These are phyloP conservation scores for Calocybe indica DNA, from an alignment of 768 basidiomycete genomes.

Conservation along the genomic window DNA sequence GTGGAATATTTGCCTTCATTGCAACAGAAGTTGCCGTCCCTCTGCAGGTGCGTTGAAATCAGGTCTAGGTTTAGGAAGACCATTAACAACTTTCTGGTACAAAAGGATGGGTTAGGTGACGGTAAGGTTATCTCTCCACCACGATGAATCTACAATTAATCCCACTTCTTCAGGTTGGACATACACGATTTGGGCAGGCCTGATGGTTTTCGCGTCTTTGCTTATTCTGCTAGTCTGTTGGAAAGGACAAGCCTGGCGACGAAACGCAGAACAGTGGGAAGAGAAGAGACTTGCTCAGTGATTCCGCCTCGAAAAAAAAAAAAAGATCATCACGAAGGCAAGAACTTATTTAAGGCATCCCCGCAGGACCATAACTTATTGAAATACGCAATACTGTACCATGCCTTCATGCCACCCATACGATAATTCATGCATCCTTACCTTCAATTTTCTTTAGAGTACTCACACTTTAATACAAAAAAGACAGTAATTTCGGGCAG, in stretches of 20 bases:
- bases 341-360: too few species aligned
- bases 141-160: neutral
- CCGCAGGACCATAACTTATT: too few species aligned
- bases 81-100: neutral
- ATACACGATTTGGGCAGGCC: slow-evolving; percentile 55
- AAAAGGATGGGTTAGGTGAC: slow-evolving; percentile 64
- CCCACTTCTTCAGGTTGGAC: slow-evolving; percentile 37
- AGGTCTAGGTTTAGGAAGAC: neutral
- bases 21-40: slow-evolving; percentile 71
- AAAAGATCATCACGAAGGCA: too few species aligned
- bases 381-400: too few species aligned
- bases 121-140: slow-evolving; percentile 32
- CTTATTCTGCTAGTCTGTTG: slow-evolving; percentile 54
- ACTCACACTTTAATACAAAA: too few species aligned
- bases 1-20: slow-evolving; percentile 64
- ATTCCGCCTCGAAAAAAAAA: too few species aligned
- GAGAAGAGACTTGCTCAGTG: neutral
- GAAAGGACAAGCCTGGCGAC: slow-evolving; percentile 59
- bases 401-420: too few species aligned
- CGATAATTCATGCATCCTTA: too few species aligned
- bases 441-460: too few species aligned
- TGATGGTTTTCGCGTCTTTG: slow-evolving; percentile 47
- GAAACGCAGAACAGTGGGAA: slow-evolving; percentile 40
- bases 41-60: slow-evolving; percentile 42
- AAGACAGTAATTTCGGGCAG: too few species aligned